phyloP scores from a whole-genome alignment of 805 yeast genomes.

The Tetrapisispora arboricola region DNA sequence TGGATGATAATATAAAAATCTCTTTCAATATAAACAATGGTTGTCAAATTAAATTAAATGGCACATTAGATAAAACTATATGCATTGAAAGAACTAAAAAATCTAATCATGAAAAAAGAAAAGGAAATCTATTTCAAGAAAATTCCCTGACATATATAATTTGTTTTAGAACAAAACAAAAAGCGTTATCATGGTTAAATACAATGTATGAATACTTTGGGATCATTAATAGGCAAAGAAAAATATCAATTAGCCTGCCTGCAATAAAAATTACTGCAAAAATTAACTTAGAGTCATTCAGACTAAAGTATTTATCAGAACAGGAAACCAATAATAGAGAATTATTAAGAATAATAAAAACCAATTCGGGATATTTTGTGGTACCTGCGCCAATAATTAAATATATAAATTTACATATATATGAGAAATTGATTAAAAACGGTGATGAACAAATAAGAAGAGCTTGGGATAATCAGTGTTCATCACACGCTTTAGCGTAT shows the following conservation, averaged over 20 bases:
- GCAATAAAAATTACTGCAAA: conserved; percentile 20
- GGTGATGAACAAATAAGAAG: too few relatives aligned
- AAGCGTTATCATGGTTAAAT: conserved; percentile 55
- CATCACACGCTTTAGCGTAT: conserved; percentile 45
- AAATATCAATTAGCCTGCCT: conserved; percentile 41
- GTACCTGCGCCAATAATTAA: conserved; percentile 19
- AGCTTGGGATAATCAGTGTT: conserved; percentile 21
- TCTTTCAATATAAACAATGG: neutral
- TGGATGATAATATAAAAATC: neutral
- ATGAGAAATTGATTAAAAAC: conserved; percentile 25
- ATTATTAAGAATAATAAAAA: conserved; percentile 8
- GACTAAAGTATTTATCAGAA: conserved; percentile 7
- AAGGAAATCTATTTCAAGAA: neutral
- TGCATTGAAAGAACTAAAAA: conserved; percentile 17
- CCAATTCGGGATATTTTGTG: conserved; percentile 16
- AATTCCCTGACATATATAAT: conserved; percentile 39
- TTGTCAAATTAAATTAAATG: conserved; percentile 42
- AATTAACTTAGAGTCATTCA: conserved; percentile 12
- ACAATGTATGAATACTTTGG: conserved; percentile 44
- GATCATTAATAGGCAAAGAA: conserved; percentile 32
- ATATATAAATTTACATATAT: conserved; percentile 22
- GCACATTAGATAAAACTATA: conserved; percentile 60
- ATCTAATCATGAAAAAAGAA: neutral
- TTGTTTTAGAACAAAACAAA: conserved; percentile 40
- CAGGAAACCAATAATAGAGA: conserved; percentile 9